Percentiles rank a stretch among this genome's conserved stretches.
Conservation (phyloP, 1,284 basidiomycete genomes). For the Vanrija pseudolonga region DNA sequence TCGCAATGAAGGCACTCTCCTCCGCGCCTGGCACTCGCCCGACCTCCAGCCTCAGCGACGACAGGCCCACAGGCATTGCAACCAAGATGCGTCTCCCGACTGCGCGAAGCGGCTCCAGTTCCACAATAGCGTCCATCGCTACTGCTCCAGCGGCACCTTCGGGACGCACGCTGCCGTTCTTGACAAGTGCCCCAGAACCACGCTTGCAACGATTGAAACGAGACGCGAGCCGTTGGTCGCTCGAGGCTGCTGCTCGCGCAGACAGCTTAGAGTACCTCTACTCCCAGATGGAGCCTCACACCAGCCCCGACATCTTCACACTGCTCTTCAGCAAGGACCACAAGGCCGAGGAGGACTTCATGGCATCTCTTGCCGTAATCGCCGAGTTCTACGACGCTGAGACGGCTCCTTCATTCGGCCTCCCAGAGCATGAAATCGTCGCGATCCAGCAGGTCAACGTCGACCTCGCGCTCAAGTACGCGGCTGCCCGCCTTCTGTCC, state of each 20-base stretch:
- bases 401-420: conserved; percentile 60
- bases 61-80: conserved; percentile 26
- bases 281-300: conserved; percentile 83
- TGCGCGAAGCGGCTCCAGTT: conserved; percentile 19
- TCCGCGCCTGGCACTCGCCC: conserved; percentile 33
- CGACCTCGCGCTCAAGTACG: conserved; percentile 90
- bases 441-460: conserved; percentile 81
- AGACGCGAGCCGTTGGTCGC: conserved; percentile 76
- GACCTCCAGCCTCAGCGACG: conserved; percentile 24
- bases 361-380: conserved; percentile 69
- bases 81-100: conserved; percentile 6
- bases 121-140: conserved; percentile 14
- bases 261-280: conserved; percentile 84
- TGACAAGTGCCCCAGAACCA: conserved; percentile 65
- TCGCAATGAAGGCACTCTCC: conserved; percentile 44
- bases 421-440: conserved; percentile 58
- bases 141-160: conserved; percentile 12
- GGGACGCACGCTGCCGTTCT: conserved; percentile 55
- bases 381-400: conserved; percentile 68
- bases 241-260: conserved; percentile 63
- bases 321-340: conserved; percentile 94
- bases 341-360: conserved; percentile 88
- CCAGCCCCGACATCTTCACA: conserved; percentile 69
- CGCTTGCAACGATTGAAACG: conserved; percentile 72
- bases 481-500: conserved; percentile 84